phyloP scores from a whole-genome alignment of 116 monocot species.

The Thalassia testudinum region DNA sequence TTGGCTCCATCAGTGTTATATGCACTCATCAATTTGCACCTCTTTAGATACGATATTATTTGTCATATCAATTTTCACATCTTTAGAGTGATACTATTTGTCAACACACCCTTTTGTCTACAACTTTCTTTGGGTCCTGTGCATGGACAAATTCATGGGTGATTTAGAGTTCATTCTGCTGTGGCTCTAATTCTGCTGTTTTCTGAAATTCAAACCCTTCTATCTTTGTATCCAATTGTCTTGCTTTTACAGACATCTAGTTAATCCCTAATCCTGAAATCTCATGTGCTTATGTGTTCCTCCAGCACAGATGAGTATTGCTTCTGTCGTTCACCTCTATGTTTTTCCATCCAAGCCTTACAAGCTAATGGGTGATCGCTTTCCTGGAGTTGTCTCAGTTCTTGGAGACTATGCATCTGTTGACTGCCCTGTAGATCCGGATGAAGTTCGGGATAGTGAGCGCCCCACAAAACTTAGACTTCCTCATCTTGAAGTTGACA shows the following conservation, averaged over 20 bases:
- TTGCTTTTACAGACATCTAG: neutral
- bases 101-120: too few relatives aligned
- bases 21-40: too few relatives aligned
- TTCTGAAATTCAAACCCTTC: too few relatives aligned
- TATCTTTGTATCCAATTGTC: too few relatives aligned
- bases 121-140: too few relatives aligned
- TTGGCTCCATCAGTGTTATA: too few relatives aligned
- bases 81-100: too few relatives aligned
- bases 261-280: neutral
- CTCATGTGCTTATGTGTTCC: constrained; percentile 5
- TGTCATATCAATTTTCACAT: too few relatives aligned
- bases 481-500: constrained; percentile 40
- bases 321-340: constrained; percentile 76
- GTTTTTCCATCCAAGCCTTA: constrained; percentile 90
- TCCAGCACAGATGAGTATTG: constrained; percentile 93
- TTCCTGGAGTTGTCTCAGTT: constrained; percentile 55
- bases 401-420: constrained; percentile 89
- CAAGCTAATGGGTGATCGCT: constrained; percentile 57
- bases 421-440: constrained; percentile 74
- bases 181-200: too few relatives aligned
- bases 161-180: too few relatives aligned
- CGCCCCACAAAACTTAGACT: constrained; percentile 79
- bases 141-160: too few relatives aligned
- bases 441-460: constrained; percentile 88
- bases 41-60: too few relatives aligned